phyloP scores from a whole-genome alignment of 2,329 filamentous ascomycete species.

The Dryadomyces sulphureus region DNA sequence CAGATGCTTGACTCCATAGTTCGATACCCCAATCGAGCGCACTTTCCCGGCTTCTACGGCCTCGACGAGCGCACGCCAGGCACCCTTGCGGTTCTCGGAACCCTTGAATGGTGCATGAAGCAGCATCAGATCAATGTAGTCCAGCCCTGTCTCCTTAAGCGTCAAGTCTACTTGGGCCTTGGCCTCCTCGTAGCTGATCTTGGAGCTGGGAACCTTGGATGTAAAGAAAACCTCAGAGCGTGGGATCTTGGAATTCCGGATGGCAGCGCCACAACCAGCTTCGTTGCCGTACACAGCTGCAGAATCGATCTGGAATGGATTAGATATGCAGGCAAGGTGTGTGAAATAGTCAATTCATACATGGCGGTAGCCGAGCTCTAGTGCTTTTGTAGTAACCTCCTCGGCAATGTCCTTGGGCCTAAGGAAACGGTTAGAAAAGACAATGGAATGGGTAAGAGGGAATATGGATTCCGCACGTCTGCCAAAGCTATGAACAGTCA shows the following conservation, averaged over 20 bases:
- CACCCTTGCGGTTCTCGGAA: conserved; percentile 36
- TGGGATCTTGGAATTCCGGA: conserved; percentile 35
- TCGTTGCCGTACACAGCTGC: conserved; percentile 53
- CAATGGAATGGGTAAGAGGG: neutral
- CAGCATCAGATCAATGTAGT: conserved; percentile 53
- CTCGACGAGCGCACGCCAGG: conserved; percentile 50
- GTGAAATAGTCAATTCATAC: neutral
- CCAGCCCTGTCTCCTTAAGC: conserved; percentile 44
- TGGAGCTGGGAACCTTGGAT: conserved; percentile 32
- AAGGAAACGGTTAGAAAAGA: neutral
- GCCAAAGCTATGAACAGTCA: conserved; percentile 27
- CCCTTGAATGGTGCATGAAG: conserved; percentile 49
- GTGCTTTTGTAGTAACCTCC: conserved; percentile 18
- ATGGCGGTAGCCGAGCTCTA: conserved; percentile 34
- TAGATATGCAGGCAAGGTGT: neutral
- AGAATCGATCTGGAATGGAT: conserved; percentile 36
- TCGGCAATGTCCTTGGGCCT: conserved; percentile 6
- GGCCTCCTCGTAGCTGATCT: conserved; percentile 43
- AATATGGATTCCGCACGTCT: conserved; percentile 25
- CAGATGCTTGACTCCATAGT: conserved; percentile 49
- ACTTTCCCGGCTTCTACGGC: conserved; percentile 46
- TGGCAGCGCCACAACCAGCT: conserved; percentile 41
- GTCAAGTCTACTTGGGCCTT: conserved; percentile 49
- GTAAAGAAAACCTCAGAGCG: conserved; percentile 45
- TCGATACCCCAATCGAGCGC: conserved; percentile 47